Percentiles rank a stretch among this genome's conserved stretches.
Evolutionary conservation across 2,329 filamentous ascomycete genomes (phyloP).

Genomic region (Fusarium abutilonis): DNA sequence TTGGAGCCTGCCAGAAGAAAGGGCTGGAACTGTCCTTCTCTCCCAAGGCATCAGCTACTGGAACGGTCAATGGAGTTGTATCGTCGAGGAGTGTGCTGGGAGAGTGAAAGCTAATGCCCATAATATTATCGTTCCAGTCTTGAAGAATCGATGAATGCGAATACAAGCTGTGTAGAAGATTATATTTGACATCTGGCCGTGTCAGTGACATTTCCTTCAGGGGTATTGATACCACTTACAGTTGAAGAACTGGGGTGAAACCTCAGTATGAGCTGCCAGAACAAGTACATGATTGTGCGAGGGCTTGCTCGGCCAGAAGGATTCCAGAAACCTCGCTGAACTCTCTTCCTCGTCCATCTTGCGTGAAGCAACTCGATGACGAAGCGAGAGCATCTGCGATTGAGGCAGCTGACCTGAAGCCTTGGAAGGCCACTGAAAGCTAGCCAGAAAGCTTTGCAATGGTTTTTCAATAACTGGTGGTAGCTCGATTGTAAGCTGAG

Average conservation of each 20-base stretch:
- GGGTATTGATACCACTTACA: conserved; percentile 58
- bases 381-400: conserved; percentile 71
- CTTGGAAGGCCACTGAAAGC: conserved; percentile 73
- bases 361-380: conserved; percentile 74
- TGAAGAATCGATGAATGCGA: conserved; percentile 60
- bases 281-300: conserved; percentile 79
- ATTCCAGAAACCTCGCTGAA: conserved; percentile 80
- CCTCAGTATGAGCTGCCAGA: conserved; percentile 81
- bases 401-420: conserved; percentile 51
- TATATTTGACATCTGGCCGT: conserved; percentile 74
- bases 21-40: conserved; percentile 55
- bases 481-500: conserved; percentile 85
- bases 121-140: conserved; percentile 64
- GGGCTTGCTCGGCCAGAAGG: conserved; percentile 80
- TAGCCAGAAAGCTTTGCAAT: conserved; percentile 69
- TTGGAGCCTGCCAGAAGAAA: conserved; percentile 88
- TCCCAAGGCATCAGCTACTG: conserved; percentile 44
- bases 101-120: conserved; percentile 83
- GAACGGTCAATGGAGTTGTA: conserved; percentile 62
- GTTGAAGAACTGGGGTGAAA: conserved; percentile 84
- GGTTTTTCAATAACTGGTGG: conserved; percentile 74
- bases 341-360: conserved; percentile 73
- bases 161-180: conserved; percentile 80
- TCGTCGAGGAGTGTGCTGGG: conserved; percentile 73
- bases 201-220: conserved; percentile 25